Base-by-base conservation (phyloP, 768 basidiomycete species). In the Tylopilus felleus region DNA sequence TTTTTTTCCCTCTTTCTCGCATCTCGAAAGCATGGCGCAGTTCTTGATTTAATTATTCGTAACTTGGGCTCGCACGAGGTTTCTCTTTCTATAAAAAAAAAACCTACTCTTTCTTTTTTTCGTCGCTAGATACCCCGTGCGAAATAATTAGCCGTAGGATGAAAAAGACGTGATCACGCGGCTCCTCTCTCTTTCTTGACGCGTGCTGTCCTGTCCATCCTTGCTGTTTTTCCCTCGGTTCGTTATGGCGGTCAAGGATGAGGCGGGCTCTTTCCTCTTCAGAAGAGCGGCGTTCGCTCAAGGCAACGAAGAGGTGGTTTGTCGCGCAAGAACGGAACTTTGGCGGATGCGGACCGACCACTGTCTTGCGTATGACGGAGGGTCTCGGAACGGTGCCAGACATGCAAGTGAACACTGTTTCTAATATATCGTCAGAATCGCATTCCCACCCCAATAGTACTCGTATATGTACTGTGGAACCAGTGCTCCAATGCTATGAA, bases 251-350 rank as follows among this genome's bases (percentile, higher is more conserved):
- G 54, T 59, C 59, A 29, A 53, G 59, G 53, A 22, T 50, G 52
- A 38, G 59, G 12, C 40, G 22, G 56, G 60, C 33, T 19, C 67
- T 64, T 67, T 68, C 66, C 59, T 68, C 66, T 66, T 59, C 57
- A 57, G 41, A 60, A 61, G 66, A 47, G 61, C 54, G 35, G 6
- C 4, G 17, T 40, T 46, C 41, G 57, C 67, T 55, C 62, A 41
- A 66, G 67, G 66, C 58, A 51, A 53, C 21, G 62, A 66, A 53
- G 66, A 58, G 67, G 64, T 67, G 66, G 66, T 68, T 67, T 68
- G 58, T 58, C 67, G 33, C 59, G 60, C 62, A 58, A 68, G 56
- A 67, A 41, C 19, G 28, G 21, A 23, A 51, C 16, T 9, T 19
- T 54, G 58, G 61, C 44, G 29, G 22, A 44, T 33, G 52, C 39